Evolutionary conservation across 441 rosid genomes (phyloP).

Genomic region (Mallotus japonicus): DNA sequence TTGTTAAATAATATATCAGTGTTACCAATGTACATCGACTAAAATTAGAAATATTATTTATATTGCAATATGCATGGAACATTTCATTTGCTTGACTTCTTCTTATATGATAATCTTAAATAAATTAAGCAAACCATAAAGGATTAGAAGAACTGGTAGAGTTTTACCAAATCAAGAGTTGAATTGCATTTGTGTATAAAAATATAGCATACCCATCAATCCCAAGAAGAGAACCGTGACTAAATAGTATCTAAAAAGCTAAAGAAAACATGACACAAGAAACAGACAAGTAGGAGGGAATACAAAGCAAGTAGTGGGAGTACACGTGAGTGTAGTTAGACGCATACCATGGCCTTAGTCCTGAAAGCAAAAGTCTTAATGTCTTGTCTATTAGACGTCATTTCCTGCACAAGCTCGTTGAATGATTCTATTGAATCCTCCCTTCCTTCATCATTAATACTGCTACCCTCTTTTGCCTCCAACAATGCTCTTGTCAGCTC

Average conservation of each 20-base stretch:
- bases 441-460: slow-evolving; percentile 28
- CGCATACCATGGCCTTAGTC: slow-evolving; percentile 73
- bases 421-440: slow-evolving; percentile 60
- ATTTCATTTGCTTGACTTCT: background rate
- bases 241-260: background rate
- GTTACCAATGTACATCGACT: background rate
- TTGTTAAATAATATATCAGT: background rate
- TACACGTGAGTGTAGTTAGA: background rate
- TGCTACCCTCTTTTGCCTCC: slow-evolving; percentile 54
- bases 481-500: slow-evolving; percentile 75
- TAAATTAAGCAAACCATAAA: background rate
- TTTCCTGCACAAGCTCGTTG: slow-evolving; percentile 68
- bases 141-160: background rate
- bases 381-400: slow-evolving; percentile 61
- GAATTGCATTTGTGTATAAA: background rate
- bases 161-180: background rate
- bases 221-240: background rate
- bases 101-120: background rate
- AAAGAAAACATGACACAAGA: background rate
- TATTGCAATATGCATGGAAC: background rate
- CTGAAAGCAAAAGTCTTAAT: slow-evolving; percentile 70
- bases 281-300: background rate
- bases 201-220: background rate
- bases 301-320: no score
- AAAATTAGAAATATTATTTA: background rate